Conservation (phyloP, 1,139 yeast species). For the Hemisphaericaspora xylofermentans region DNA sequence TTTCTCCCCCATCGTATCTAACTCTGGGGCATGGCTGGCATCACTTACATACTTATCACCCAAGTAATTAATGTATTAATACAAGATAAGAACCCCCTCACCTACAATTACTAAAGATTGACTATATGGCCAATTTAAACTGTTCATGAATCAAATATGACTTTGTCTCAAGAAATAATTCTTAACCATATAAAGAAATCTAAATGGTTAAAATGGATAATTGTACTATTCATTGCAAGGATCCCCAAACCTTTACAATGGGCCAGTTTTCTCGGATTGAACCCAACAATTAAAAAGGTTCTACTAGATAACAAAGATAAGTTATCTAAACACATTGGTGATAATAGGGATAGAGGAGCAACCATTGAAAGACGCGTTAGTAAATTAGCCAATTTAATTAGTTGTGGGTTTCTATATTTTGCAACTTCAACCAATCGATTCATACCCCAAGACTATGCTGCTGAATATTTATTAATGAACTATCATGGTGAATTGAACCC, state of each 20-base stretch:
- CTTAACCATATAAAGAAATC: not conserved
- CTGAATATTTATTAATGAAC: constrained; percentile 34
- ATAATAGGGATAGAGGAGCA: constrained; percentile 1
- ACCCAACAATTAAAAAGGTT: constrained; percentile 27
- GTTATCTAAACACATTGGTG: constrained; percentile 1
- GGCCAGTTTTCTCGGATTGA: constrained; percentile 35
- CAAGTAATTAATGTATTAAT: no score
- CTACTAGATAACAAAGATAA: constrained; percentile 5
- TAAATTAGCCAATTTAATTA: constrained; percentile 28
- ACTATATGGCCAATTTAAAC: no score
- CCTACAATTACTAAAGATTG: no score
- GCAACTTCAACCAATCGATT: constrained; percentile 29
- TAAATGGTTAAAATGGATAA: constrained; percentile 35
- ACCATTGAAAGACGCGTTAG: constrained; percentile 6
- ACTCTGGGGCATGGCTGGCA: no score
- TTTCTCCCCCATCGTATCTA: no score
- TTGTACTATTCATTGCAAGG: constrained; percentile 25
- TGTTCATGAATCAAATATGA: no score
- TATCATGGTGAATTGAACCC: constrained; percentile 38
- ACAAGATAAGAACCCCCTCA: no score
- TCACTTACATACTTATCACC: no score
- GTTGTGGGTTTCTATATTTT: constrained; percentile 28
- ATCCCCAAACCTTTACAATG: constrained; percentile 29
- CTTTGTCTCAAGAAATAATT: constrained; percentile 1
- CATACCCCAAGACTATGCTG: constrained; percentile 42